Base-by-base conservation (phyloP, 257 asterid genomes). In the Cynanchum wilfordii region DNA sequence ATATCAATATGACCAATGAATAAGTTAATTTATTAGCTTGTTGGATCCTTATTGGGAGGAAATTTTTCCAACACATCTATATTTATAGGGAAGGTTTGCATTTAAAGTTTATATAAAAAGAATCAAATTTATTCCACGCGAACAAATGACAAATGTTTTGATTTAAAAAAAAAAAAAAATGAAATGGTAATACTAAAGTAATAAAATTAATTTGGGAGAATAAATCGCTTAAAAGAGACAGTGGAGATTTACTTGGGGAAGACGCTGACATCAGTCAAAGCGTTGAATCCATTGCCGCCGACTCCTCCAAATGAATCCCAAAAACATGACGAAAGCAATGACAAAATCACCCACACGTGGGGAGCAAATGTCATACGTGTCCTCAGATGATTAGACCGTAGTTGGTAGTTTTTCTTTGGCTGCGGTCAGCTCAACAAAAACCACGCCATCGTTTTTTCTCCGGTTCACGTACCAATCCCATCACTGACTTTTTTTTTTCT, bases 241-340 rank as follows among this genome's bases (percentile, higher is more conserved):
- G 12, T 42, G 47, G 7, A 36, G 69, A 51, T 52, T 74, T 74
- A 52, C 77, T 66, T 74, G 77, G 44, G 9, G 57, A 29, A 67
- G 68, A 75, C 64, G 73, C 52, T n/a, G 12, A 33, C 8, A 40
- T 8, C 25, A 67, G 73, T 68, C 78, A 69, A 52, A 40, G 44
- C 38, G 66, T 70, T 55, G 68, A 54, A 55, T 17, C 11, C 7
- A 13, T 1, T n/a, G 6, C 56, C 7, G 73, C 66, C 70, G 74
- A 57, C 70, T 62, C 47, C 12, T 2, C 38, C 24, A 50, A 8
- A 22, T 24, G 13, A 24, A 51, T 60, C 27, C 72, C 72, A 60
- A 49, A 38, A 2, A 2, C 10, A 5, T 77, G 82, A 81, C 82
- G 82, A 38, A 73, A 22, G 85, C 85, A 74, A 67, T 81, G 85